These are phyloP conservation scores for Quercus parvula DNA, from an alignment of 306 rosid species.

Conservation along the genomic window DNA sequence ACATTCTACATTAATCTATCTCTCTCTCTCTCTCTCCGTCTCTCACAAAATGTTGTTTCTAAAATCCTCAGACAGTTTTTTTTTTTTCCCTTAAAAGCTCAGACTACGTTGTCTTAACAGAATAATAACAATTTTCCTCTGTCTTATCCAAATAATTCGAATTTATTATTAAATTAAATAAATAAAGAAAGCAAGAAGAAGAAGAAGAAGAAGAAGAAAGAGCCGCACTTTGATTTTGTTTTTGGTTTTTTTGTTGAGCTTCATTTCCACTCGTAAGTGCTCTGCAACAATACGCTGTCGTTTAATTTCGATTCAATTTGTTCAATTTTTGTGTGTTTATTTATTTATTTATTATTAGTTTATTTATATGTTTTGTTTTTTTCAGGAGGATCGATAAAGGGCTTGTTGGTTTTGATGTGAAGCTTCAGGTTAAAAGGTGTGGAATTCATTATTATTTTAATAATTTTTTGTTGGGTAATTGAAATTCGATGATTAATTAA, in stretches of 20 bases:
- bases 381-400: constrained; percentile 32
- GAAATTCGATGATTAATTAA: constrained; percentile 13
- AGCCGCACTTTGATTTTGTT: neutral
- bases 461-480: constrained; percentile 4
- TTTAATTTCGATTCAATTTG: neutral
- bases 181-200: neutral
- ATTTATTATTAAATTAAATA: no score
- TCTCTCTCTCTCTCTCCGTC: no score
- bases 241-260: neutral
- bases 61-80: neutral
- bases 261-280: constrained; percentile 11
- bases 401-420: constrained; percentile 34
- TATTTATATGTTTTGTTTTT: neutral
- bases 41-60: neutral
- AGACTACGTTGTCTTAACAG: neutral
- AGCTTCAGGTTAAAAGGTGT: constrained; percentile 39
- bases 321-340: neutral
- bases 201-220: neutral
- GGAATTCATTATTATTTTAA: constrained; percentile 26
- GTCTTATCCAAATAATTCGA: neutral
- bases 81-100: neutral
- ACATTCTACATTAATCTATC: no score
- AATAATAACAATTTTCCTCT: neutral
- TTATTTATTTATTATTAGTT: neutral
- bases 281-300: neutral